Evolutionary conservation across 2,329 filamentous ascomycete genomes (phyloP).

Genomic region (Berkeleyomyces basicola): DNA sequence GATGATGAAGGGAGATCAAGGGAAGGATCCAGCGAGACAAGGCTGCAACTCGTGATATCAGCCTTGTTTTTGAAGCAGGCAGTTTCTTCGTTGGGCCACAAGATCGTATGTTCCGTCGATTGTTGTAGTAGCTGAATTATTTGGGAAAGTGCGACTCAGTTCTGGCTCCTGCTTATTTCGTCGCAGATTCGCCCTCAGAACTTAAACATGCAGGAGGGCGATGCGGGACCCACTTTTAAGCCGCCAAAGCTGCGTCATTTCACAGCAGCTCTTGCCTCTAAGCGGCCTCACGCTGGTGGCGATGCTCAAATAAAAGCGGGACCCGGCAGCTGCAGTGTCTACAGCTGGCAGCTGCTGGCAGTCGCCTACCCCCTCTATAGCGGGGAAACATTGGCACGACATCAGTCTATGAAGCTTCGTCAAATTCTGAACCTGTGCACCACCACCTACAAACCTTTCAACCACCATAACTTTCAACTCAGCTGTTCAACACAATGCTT

Average conservation of each 20-base stretch:
- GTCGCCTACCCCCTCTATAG: not conserved
- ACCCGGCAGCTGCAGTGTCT: not conserved
- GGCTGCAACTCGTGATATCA: too few species aligned
- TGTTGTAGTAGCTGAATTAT: not conserved
- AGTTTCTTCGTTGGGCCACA: too few species aligned
- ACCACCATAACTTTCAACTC: too few species aligned
- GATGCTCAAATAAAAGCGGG: not conserved
- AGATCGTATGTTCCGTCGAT: not conserved
- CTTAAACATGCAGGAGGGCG: not conserved
- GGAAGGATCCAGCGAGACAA: too few species aligned
- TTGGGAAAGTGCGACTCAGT: not conserved
- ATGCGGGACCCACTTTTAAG: not conserved
- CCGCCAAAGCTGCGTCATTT: constrained; percentile 3
- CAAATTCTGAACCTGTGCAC: too few species aligned
- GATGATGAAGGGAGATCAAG: not conserved
- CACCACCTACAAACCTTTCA: too few species aligned
- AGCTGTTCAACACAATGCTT: too few species aligned
- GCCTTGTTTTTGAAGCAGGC: too few species aligned
- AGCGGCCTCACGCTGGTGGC: not conserved
- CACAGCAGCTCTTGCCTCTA: constrained; percentile 11
- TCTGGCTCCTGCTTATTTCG: not conserved
- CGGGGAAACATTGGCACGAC: not conserved
- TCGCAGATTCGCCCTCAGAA: not conserved
- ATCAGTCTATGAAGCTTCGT: too few species aligned
- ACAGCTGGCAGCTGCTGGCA: not conserved